Evolutionary conservation across 1,284 basidiomycete species (phyloP).

Genomic region (Thelephora terrestris): DNA sequence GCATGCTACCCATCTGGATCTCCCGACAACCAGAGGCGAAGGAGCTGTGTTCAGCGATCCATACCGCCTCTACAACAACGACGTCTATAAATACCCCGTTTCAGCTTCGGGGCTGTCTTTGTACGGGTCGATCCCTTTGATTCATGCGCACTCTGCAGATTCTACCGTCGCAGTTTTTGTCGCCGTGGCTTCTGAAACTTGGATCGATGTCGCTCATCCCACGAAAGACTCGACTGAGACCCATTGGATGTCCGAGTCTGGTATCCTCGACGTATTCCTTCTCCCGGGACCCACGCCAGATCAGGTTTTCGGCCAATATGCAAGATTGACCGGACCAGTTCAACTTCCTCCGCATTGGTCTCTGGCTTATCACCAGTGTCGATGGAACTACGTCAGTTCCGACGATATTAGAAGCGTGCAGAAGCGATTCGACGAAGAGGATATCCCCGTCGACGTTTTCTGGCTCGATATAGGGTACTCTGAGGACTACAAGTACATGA

Average conservation of each 20-base stretch:
- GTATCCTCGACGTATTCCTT: slow-evolving; percentile 90
- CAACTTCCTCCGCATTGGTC: slow-evolving; percentile 87
- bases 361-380: slow-evolving; percentile 93
- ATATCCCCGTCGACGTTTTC: slow-evolving; percentile 94
- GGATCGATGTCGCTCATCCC: slow-evolving; percentile 81
- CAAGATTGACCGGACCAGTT: slow-evolving; percentile 76
- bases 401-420: slow-evolving; percentile 87
- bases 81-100: slow-evolving; percentile 96
- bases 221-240: slow-evolving; percentile 63
- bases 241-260: slow-evolving; percentile 96
- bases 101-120: slow-evolving; percentile 87
- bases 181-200: slow-evolving; percentile 89
- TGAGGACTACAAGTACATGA: slow-evolving; percentile 93
- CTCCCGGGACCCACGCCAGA: slow-evolving; percentile 82
- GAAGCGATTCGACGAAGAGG: slow-evolving; percentile 81
- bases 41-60: slow-evolving; percentile 75
- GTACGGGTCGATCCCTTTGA: slow-evolving; percentile 85
- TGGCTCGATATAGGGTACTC: slow-evolving; percentile 99
- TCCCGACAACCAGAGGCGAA: slow-evolving; percentile 76
- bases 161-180: slow-evolving; percentile 89
- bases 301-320: slow-evolving; percentile 81
- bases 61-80: slow-evolving; percentile 91
- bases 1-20: slow-evolving; percentile 84
- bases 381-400: slow-evolving; percentile 96
- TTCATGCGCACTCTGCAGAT: slow-evolving; percentile 83